Conservation (phyloP, 208 protist genomes). For the Borovskyia barvae region DNA sequence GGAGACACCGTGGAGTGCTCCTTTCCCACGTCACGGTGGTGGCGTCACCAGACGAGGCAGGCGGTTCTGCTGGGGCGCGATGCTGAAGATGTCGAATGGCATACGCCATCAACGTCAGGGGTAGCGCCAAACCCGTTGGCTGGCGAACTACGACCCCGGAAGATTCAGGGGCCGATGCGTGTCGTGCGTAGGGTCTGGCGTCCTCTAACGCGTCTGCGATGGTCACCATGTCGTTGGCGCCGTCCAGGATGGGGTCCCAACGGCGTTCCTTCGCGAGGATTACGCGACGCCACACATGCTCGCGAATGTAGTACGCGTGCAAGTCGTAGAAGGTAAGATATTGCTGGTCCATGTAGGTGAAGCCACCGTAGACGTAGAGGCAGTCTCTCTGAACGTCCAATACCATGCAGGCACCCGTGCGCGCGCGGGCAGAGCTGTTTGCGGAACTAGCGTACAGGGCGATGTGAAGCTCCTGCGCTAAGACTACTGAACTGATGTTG, state of each 20-base stretch:
- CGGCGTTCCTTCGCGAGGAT: slow-evolving; percentile 11
- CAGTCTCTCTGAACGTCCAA: slow-evolving; percentile 28
- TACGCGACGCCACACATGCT: slow-evolving; percentile 49
- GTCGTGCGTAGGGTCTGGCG: slow-evolving; percentile 11
- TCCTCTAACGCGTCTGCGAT: slow-evolving; percentile 13
- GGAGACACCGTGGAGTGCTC: too few species aligned
- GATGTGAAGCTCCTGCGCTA: slow-evolving; percentile 9
- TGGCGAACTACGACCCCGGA: background rate
- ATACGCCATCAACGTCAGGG: slow-evolving; percentile 17
- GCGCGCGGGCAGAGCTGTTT: slow-evolving; percentile 51
- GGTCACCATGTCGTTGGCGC: slow-evolving; percentile 12
- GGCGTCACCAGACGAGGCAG: background rate
- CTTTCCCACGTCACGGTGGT: too few species aligned
- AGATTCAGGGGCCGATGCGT: background rate
- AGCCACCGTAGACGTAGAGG: slow-evolving; percentile 67
- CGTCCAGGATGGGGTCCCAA: slow-evolving; percentile 21
- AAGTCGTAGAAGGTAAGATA: slow-evolving; percentile 54
- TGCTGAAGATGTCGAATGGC: slow-evolving; percentile 10
- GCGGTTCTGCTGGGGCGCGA: background rate
- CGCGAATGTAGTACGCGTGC: slow-evolving; percentile 50
- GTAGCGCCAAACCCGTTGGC: background rate
- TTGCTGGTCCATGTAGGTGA: slow-evolving; percentile 31
- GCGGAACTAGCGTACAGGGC: slow-evolving; percentile 17
- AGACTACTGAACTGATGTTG: slow-evolving; percentile 6
- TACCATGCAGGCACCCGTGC: slow-evolving; percentile 59